phyloP scores from a whole-genome alignment of 108 stramenopile species.

The Skeletonema grethae region DNA sequence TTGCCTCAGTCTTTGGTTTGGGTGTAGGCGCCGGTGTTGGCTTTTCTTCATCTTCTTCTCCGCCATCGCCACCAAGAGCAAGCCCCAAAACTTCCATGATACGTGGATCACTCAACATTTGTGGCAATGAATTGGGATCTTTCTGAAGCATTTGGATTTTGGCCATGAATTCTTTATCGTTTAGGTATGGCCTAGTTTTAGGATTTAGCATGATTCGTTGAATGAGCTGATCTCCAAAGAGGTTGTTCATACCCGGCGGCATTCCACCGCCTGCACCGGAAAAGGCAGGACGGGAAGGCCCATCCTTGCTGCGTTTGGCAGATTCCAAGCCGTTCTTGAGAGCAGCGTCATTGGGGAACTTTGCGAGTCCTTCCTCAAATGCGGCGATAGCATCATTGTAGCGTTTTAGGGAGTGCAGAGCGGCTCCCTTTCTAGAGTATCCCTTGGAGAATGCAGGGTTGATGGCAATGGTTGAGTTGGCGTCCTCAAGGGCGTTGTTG shows the following conservation, averaged over 20 bases:
- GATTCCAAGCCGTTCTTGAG: slow-evolving; percentile 85
- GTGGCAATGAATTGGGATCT: slow-evolving; percentile 85
- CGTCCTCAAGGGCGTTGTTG: slow-evolving; percentile 95
- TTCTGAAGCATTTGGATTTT: slow-evolving; percentile 88
- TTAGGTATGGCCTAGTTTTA: slow-evolving; percentile 84
- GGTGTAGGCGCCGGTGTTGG: slow-evolving; percentile 34
- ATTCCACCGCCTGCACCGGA: slow-evolving; percentile 11
- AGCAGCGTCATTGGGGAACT: slow-evolving; percentile 88
- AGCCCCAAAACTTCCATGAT: slow-evolving; percentile 91
- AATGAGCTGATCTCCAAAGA: slow-evolving; percentile 91
- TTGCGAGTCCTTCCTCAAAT: slow-evolving; percentile 90
- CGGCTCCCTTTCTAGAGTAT: slow-evolving; percentile 92
- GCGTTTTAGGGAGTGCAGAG: slow-evolving; percentile 92
- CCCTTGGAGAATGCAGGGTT: slow-evolving; percentile 92
- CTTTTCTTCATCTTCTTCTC: slow-evolving; percentile 51
- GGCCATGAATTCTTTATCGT: slow-evolving; percentile 91
- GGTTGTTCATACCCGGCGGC: slow-evolving; percentile 49
- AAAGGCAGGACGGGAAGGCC: slow-evolving; percentile 35
- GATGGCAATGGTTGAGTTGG: slow-evolving; percentile 89
- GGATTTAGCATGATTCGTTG: slow-evolving; percentile 92
- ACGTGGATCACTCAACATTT: slow-evolving; percentile 88
- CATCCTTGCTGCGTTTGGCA: slow-evolving; percentile 56
- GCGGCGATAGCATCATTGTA: slow-evolving; percentile 96
- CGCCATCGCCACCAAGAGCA: slow-evolving; percentile 69
- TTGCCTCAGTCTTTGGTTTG: slow-evolving; percentile 22